Base-by-base conservation (phyloP, 805 yeast species). In the Metschnikowia baotianmanensis region DNA sequence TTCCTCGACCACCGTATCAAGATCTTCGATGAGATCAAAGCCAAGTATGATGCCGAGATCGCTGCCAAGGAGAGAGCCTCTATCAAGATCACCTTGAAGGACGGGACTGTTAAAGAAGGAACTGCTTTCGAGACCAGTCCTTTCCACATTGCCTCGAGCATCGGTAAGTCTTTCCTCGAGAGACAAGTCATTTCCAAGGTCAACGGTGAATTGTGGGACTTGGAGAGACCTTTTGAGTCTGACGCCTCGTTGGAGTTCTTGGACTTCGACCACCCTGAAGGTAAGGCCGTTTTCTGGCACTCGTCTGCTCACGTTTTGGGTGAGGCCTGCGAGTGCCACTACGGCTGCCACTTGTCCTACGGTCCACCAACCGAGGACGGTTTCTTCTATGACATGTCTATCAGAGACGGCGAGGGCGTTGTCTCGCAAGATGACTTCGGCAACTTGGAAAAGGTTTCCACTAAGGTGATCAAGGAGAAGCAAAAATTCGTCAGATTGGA, bases 321-420 rank as follows among this genome's bases (percentile, higher is more conserved):
- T 69, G 99, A 93, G 72, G 91, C 97, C 35, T 86, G 96, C 72
- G 99, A 93, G 71, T 84, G 96, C 65, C 93, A 88, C 65, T 74
- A 83, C 63, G 98, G 97, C 53, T 95, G 96, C 51, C 96, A 91
- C 63, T 80, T 93, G 51, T 69, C 74, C 22, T 63, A 67, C 47
- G 99, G 99, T 52, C 99, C 99, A 23, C 99, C 99, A 63, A 91
- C 96, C 46, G 88, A 83, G 40, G 98, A 91, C 50, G 99, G 99
- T 33, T 93, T 93, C 71, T 93, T 91, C 72, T 93, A 93, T 67
- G 99, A 93, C 63, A 89, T 93, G 84, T 75, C 95, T 42, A 80
- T 89, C 58, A 82, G 80, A 49, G 76, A 79, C 45, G 90, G 91
- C 55, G 68, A 64, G 45, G 68, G 85, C 75, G 67, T 60, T 12